These are phyloP conservation scores for Ophiostoma quercus DNA, from an alignment of 2,329 filamentous ascomycete genomes.

Conservation along the genomic window DNA sequence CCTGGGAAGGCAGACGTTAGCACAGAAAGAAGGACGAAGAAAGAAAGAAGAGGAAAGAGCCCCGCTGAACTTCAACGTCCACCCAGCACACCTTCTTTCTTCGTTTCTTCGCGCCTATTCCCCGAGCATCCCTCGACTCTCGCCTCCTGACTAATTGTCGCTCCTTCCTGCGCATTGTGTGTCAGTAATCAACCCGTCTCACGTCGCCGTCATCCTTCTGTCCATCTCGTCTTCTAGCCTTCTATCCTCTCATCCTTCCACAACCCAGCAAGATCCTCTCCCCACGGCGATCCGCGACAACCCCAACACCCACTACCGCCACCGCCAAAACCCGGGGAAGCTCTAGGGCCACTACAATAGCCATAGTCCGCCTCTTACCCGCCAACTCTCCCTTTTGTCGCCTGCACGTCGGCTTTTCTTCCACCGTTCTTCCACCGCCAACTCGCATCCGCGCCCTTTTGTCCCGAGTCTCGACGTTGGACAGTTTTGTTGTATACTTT, in stretches of 20 bases:
- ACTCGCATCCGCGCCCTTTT: background rate
- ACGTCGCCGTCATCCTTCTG: background rate
- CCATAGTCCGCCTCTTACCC: background rate
- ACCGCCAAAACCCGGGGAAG: constrained; percentile 7
- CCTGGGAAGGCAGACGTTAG: background rate
- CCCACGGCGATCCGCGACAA: background rate
- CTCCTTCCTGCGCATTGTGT: background rate
- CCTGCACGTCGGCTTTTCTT: background rate
- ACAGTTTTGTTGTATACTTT: background rate
- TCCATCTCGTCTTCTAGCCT: background rate
- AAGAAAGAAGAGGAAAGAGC: background rate
- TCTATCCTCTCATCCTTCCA: background rate
- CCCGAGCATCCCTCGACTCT: background rate
- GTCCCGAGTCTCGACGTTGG: background rate
- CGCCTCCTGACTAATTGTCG: constrained; percentile 5
- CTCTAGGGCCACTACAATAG: background rate
- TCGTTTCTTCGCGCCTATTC: background rate
- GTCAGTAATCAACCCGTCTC: background rate
- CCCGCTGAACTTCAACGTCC: background rate
- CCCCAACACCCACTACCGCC: background rate
- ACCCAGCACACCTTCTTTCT: background rate
- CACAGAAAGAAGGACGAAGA: background rate
- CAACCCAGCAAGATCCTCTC: background rate
- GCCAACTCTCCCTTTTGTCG: background rate
- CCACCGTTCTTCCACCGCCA: background rate